Evolutionary conservation across 768 basidiomycete genomes (phyloP).

Genomic region (Lactifluus volemus): DNA sequence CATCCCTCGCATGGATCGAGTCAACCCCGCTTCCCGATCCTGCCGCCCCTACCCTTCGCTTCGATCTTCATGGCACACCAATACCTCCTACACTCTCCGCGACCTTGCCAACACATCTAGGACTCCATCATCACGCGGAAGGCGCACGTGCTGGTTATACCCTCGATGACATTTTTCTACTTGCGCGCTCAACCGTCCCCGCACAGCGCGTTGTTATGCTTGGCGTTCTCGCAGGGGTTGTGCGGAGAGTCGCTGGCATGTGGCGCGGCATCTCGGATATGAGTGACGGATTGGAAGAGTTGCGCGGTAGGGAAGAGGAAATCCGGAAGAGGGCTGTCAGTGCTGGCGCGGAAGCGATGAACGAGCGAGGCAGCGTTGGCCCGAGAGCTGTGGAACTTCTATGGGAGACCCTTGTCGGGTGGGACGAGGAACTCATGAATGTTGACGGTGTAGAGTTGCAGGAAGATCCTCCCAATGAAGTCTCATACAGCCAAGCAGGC

Average conservation of each 20-base stretch:
- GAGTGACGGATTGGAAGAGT: conserved; percentile 28
- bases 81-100: conserved; percentile 49
- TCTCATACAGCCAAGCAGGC: conserved; percentile 23
- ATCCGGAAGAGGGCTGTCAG: conserved; percentile 57
- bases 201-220: conserved; percentile 82
- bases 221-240: conserved; percentile 55
- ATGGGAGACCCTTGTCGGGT: conserved; percentile 67
- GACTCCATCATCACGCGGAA: conserved; percentile 86
- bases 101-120: conserved; percentile 71
- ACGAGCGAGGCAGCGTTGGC: conserved; percentile 58
- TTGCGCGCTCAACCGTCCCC: conserved; percentile 72
- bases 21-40: conserved; percentile 25
- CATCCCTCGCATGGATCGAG: conserved; percentile 76
- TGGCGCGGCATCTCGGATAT: conserved; percentile 25
- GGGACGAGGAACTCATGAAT: conserved; percentile 35
- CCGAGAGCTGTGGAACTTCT: conserved; percentile 59
- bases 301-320: conserved; percentile 31
- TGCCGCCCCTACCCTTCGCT: conserved; percentile 35
- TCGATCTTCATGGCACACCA: conserved; percentile 62
- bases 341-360: conserved; percentile 56
- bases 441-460: conserved; percentile 42
- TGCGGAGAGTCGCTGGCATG: conserved; percentile 27
- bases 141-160: conserved; percentile 80
- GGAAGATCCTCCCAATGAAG: conserved; percentile 18
- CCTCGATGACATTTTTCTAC: conserved; percentile 71